Conservation (phyloP, 2,329 filamentous ascomycete genomes). For the Drechslera avenae region DNA sequence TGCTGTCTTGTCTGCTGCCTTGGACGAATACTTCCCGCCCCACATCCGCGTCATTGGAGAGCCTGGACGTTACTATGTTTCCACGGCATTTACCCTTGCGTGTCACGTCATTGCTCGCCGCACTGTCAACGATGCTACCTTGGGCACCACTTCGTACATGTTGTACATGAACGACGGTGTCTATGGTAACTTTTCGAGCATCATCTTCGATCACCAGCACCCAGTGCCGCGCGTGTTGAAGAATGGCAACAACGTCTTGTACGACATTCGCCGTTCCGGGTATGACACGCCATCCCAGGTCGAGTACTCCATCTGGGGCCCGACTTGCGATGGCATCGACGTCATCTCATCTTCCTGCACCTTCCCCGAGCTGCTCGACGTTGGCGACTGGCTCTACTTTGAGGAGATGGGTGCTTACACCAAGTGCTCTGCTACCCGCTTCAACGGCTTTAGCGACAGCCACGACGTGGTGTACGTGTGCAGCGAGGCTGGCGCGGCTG, state of each 20-base stretch:
- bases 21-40: slow-evolving; percentile 87
- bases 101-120: slow-evolving; percentile 96
- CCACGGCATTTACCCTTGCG: slow-evolving; percentile 89
- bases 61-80: slow-evolving; percentile 95
- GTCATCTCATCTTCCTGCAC: slow-evolving; percentile 83
- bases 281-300: slow-evolving; percentile 59
- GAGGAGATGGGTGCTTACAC: slow-evolving; percentile 99
- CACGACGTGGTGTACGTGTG: slow-evolving; percentile 95
- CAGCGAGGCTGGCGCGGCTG: slow-evolving; percentile 85
- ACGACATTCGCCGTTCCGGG: slow-evolving; percentile 50
- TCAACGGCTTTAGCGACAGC: slow-evolving; percentile 94
- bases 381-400: slow-evolving; percentile 98
- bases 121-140: slow-evolving; percentile 74
- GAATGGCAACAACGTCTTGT: slow-evolving; percentile 62
- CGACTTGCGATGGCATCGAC: slow-evolving; percentile 97
- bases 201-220: slow-evolving; percentile 98
- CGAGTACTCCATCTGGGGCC: slow-evolving; percentile 97
- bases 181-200: slow-evolving; percentile 98
- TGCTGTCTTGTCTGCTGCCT: slow-evolving; percentile 73
- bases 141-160: slow-evolving; percentile 81
- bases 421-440: slow-evolving; percentile 94
- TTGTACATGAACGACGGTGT: slow-evolving; percentile 96
- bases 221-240: slow-evolving; percentile 82
- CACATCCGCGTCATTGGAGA: slow-evolving; percentile 89
- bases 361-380: slow-evolving; percentile 78